Evolutionary conservation across 805 yeast genomes (phyloP).

Genomic region (Candida palmyrensis): DNA sequence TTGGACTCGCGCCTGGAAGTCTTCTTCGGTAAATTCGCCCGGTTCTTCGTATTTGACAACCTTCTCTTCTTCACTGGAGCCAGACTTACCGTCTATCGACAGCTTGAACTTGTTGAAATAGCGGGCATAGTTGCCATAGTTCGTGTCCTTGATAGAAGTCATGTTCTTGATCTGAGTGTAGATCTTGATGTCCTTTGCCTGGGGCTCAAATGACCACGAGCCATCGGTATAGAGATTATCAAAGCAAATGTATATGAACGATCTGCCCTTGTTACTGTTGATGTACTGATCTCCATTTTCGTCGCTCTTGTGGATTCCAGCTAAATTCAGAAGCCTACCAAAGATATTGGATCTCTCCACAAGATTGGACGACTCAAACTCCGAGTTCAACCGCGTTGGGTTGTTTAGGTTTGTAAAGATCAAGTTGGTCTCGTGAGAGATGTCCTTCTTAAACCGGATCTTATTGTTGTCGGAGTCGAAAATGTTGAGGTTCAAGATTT

Average conservation of each 20-base stretch:
- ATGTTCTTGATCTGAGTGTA: slow-evolving; percentile 31
- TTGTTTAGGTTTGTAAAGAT: slow-evolving; percentile 35
- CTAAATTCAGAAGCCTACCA: slow-evolving; percentile 2
- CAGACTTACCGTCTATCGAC: background rate
- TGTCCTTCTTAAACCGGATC: slow-evolving; percentile 26
- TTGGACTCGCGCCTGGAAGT: slow-evolving; percentile 26
- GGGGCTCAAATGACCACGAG: slow-evolving; percentile 37
- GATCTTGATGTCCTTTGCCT: slow-evolving; percentile 26
- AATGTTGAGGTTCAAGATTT: slow-evolving; percentile 28
- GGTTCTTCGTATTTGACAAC: slow-evolving; percentile 1
- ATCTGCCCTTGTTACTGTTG: slow-evolving; percentile 18
- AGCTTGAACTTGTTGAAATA: slow-evolving; percentile 22
- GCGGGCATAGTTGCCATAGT: slow-evolving; percentile 31
- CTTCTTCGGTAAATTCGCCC: slow-evolving; percentile 22
- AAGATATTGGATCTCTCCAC: slow-evolving; percentile 7
- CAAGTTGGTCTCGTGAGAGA: slow-evolving; percentile 23
- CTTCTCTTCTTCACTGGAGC: slow-evolving; percentile 3
- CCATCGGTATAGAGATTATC: slow-evolving; percentile 37
- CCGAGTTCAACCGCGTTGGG: slow-evolving; percentile 10
- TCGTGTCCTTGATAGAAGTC: slow-evolving; percentile 27
- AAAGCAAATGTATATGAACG: slow-evolving; percentile 34
- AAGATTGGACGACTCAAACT: slow-evolving; percentile 3
- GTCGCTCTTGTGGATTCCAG: background rate
- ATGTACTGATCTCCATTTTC: slow-evolving; percentile 10
- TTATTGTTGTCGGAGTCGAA: slow-evolving; percentile 33